phyloP scores from a whole-genome alignment of 352 stramenopile genomes.

The Globisporangium okanoganense region DNA sequence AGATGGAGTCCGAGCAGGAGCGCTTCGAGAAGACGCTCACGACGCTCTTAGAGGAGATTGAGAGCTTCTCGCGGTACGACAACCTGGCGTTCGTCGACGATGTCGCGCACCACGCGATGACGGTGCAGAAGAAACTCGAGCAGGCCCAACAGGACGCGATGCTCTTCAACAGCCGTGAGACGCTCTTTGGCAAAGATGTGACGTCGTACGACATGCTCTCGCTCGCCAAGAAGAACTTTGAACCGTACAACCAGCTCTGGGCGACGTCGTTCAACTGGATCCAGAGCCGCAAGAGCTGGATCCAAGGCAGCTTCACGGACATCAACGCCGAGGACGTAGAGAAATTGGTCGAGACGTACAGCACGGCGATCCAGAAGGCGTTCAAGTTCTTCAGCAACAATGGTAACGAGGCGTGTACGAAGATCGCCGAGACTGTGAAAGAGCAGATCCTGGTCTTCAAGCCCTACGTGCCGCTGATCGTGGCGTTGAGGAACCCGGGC shows the following conservation, averaged over 20 bases:
- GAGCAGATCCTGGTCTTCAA: conserved; percentile 92
- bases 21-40: conserved; percentile 87
- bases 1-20: conserved; percentile 94
- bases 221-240: conserved; percentile 91
- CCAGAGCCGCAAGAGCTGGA: conserved; percentile 90
- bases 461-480: conserved; percentile 91
- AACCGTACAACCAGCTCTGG: conserved; percentile 94
- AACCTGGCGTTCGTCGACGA: conserved; percentile 88
- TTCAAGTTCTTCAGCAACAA: conserved; percentile 92
- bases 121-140: conserved; percentile 86
- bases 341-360: conserved; percentile 83
- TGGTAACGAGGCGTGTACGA: conserved; percentile 80
- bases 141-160: conserved; percentile 88
- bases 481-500: conserved; percentile 88
- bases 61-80: conserved; percentile 85
- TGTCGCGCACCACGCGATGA: conserved; percentile 80
- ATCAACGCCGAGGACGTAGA: conserved; percentile 93
- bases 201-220: conserved; percentile 87
- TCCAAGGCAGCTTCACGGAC: conserved; percentile 86
- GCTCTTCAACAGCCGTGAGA: conserved; percentile 92
- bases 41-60: conserved; percentile 83
- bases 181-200: conserved; percentile 86
- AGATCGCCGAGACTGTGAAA: conserved; percentile 90
- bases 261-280: conserved; percentile 90
- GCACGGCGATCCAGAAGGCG: conserved; percentile 86